Conservation (phyloP, 179 eudicot species). For the Beta corolliflora region DNA sequence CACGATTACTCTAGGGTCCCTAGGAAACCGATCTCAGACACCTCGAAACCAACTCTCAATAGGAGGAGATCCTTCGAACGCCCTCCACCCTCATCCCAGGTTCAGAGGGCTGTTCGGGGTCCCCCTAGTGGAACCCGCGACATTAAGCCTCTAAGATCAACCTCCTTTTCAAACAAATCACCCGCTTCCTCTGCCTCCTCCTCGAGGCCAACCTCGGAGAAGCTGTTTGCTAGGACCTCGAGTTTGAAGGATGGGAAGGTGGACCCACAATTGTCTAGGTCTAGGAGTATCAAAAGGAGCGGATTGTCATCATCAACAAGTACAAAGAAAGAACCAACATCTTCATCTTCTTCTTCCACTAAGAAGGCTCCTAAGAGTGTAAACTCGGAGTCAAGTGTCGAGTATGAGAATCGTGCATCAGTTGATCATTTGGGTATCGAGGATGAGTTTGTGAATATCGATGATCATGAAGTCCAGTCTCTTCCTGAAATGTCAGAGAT, state of each 20-base stretch:
- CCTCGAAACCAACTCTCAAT: constrained; percentile 24
- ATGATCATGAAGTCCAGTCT: constrained; percentile 33
- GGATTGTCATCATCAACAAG: constrained; percentile 25
- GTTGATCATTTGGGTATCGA: constrained; percentile 25
- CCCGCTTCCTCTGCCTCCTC: constrained; percentile 11
- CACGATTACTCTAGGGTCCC: constrained; percentile 27
- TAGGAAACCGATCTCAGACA: constrained; percentile 22
- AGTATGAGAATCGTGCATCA: constrained; percentile 18
- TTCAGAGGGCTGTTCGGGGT: constrained; percentile 25
- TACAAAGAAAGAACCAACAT: constrained; percentile 12
- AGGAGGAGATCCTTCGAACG: constrained; percentile 49
- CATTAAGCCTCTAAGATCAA: constrained; percentile 29
- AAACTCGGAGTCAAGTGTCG: constrained; percentile 34
- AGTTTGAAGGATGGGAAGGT: constrained; percentile 23
- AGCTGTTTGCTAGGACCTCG: constrained; percentile 20
- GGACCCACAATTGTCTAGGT: constrained; percentile 11
- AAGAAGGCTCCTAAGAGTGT: constrained; percentile 34
- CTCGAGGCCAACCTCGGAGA: constrained; percentile 23
- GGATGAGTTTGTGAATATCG: constrained; percentile 32
- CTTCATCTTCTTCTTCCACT: constrained; percentile 9
- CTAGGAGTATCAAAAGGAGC: constrained; percentile 22
- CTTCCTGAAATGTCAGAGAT: constrained; percentile 46
- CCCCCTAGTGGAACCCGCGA: constrained; percentile 15
- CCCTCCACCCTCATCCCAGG: constrained; percentile 41
- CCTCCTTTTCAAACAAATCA: constrained; percentile 32